These are phyloP conservation scores for Nannochloris sp. DNA, from an alignment of 139 green algal genomes.

Conservation along the genomic window DNA sequence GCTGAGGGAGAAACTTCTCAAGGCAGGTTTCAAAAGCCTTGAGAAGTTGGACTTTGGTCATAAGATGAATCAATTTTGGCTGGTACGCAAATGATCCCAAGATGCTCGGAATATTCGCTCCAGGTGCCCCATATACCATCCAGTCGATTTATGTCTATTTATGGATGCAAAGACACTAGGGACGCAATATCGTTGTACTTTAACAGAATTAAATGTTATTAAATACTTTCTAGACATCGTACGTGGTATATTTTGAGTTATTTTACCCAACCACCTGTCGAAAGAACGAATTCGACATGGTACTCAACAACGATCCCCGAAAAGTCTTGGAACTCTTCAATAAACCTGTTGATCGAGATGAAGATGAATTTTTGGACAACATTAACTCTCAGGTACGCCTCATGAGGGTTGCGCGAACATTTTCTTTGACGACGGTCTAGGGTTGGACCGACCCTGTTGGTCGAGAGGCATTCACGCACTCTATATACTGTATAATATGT, in stretches of 20 bases:
- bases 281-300: neutral
- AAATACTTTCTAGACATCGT: no score
- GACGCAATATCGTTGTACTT: no score
- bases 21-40: neutral
- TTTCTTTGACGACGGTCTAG: no score
- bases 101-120: no score
- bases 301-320: slow-evolving; percentile 13
- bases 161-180: no score
- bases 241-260: neutral
- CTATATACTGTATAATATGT: no score
- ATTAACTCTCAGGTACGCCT: slow-evolving; percentile 2
- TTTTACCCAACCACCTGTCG: neutral
- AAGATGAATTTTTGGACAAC: slow-evolving; percentile 8
- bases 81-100: neutral
- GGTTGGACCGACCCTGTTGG: no score
- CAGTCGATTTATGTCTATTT: no score
- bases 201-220: no score
- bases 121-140: no score
- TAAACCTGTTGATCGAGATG: slow-evolving; percentile 7
- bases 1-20: slow-evolving; percentile 1
- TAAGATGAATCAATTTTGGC: slow-evolving; percentile 4
- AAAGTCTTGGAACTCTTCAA: slow-evolving; percentile 10
- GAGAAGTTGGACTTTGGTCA: neutral
- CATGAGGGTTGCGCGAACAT: neutral
- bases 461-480: no score